Evolutionary conservation across 306 rosid genomes (phyloP).

Genomic region (Trichosanthes cucumerina): DNA sequence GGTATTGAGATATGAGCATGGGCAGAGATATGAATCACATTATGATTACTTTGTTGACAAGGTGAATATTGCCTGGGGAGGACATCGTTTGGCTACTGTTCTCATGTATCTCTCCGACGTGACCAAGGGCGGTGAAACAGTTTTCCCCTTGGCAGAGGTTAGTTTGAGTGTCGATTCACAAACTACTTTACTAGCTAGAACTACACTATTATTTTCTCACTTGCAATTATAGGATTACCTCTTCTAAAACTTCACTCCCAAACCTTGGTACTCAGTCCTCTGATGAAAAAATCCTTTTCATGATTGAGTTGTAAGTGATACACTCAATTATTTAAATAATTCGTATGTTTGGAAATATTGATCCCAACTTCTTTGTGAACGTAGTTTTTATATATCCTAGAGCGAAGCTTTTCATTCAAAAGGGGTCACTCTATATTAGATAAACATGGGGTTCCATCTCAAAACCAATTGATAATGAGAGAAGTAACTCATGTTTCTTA

Average conservation of each 20-base stretch:
- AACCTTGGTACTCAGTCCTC: background rate
- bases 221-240: background rate
- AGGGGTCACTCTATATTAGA: too few species aligned
- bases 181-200: background rate
- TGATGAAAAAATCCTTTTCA: background rate
- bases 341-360: background rate
- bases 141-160: constrained; percentile 90
- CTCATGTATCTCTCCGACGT: constrained; percentile 89
- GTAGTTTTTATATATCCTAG: background rate
- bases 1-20: constrained; percentile 86
- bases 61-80: constrained; percentile 83
- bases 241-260: background rate
- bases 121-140: constrained; percentile 89
- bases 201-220: background rate
- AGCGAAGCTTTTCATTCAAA: too few species aligned
- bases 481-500: too few species aligned
- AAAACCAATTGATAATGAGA: too few species aligned
- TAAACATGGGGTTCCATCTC: too few species aligned
- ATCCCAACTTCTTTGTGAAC: background rate
- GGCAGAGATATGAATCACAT: constrained; percentile 92
- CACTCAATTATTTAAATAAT: background rate
- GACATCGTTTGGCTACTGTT: constrained; percentile 83
- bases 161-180: constrained; percentile 37
- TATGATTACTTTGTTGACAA: constrained; percentile 81
- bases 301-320: background rate